phyloP scores from a whole-genome alignment of 2,329 filamentous ascomycete species.

The Pyrenochaeta sp. region DNA sequence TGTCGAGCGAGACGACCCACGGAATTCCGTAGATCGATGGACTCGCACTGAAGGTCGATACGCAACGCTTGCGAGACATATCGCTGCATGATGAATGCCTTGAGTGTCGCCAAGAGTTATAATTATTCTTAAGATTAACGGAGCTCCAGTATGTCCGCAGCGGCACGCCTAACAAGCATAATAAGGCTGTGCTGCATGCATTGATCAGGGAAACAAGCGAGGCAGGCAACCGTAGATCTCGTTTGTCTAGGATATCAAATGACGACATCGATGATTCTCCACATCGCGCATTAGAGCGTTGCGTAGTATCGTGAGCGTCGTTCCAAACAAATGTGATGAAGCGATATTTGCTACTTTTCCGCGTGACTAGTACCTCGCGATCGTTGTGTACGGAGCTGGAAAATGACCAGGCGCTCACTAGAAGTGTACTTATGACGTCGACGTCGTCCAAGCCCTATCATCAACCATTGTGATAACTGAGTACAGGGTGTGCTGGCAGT shows the following conservation, averaged over 20 bases:
- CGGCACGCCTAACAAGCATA: conserved; percentile 6
- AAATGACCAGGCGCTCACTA: conserved; percentile 14
- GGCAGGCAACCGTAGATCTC: neutral
- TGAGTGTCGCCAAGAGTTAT: neutral
- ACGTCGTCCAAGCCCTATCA: neutral
- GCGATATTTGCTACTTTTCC: neutral
- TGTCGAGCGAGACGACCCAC: neutral
- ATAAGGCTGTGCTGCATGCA: conserved; percentile 5
- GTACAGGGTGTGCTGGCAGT: neutral
- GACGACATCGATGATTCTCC: neutral
- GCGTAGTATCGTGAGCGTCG: neutral
- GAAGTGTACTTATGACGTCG: neutral
- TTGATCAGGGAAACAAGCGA: conserved; percentile 1
- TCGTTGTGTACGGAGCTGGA: conserved; percentile 29
- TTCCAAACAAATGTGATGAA: neutral
- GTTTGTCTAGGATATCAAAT: neutral
- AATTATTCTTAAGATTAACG: neutral
- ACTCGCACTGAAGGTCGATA: neutral
- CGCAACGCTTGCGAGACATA: neutral
- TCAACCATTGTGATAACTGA: neutral
- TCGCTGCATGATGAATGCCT: neutral
- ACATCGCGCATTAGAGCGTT: neutral
- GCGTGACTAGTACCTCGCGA: conserved; percentile 14
- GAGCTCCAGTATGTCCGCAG: conserved; percentile 1
- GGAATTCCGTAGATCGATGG: neutral